phyloP scores from a whole-genome alignment of 2,329 filamentous ascomycete species.

The Cladosporium sphaerospermum region DNA sequence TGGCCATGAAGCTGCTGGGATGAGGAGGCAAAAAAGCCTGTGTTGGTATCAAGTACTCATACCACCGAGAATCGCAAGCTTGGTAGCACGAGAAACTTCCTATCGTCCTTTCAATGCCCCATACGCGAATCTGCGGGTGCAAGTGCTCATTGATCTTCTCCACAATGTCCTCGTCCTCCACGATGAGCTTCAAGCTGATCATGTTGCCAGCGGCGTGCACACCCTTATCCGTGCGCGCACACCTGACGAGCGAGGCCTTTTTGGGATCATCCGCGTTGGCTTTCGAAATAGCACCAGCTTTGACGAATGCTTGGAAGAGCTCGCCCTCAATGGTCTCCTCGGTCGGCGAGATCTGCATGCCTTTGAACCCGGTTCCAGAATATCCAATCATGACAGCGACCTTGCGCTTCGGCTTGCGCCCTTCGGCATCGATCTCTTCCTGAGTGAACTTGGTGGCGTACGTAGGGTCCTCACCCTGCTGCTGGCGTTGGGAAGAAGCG shows the following conservation, averaged over 20 bases:
- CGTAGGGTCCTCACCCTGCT: conserved; percentile 37
- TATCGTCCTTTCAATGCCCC: conserved; percentile 85
- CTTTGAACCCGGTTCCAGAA: conserved; percentile 91
- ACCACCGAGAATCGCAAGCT: conserved; percentile 89
- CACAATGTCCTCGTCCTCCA: conserved; percentile 82
- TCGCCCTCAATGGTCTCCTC: conserved; percentile 95
- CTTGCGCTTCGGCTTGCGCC: conserved; percentile 86
- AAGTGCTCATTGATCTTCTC: conserved; percentile 84
- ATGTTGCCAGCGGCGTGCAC: conserved; percentile 95
- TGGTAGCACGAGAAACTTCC: conserved; percentile 94
- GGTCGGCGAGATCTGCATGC: conserved; percentile 69
- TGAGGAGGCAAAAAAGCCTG: conserved; percentile 91
- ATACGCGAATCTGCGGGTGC: conserved; percentile 83
- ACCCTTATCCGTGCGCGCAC: conserved; percentile 93
- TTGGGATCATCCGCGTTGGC: conserved; percentile 95
- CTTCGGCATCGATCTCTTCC: conserved; percentile 83
- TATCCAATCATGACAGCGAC: conserved; percentile 95
- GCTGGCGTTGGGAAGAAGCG: conserved; percentile 39
- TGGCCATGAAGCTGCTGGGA: conserved; percentile 76
- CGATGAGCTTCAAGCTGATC: conserved; percentile 89
- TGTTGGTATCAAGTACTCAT: conserved; percentile 93
- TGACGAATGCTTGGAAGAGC: conserved; percentile 84
- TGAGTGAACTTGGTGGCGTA: conserved; percentile 50
- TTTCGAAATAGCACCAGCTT: conserved; percentile 89
- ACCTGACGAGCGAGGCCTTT: conserved; percentile 89